phyloP scores from a whole-genome alignment of 2,329 filamentous ascomycete species.

The Verticillium dahliae region DNA sequence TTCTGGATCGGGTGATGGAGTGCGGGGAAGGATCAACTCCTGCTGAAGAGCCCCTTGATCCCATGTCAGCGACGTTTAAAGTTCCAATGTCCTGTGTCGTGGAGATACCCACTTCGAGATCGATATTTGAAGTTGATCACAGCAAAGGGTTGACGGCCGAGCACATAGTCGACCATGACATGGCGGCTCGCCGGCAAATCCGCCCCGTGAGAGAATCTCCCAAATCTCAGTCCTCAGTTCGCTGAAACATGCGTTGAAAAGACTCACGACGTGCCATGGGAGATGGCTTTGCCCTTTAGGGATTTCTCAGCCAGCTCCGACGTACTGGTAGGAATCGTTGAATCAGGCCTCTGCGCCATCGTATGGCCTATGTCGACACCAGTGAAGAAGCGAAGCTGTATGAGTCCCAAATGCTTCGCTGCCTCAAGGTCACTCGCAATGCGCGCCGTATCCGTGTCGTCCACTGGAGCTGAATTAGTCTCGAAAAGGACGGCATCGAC shows the following conservation, averaged over 20 bases:
- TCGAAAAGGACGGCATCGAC: neutral
- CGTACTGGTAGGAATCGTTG: too few relatives aligned
- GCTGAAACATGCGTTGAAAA: neutral
- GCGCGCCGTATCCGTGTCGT: slow-evolving; percentile 3
- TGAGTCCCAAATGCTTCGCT: slow-evolving; percentile 12
- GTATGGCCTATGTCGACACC: neutral
- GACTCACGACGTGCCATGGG: slow-evolving; percentile 14
- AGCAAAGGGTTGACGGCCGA: slow-evolving; percentile 5
- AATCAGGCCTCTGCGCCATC: neutral
- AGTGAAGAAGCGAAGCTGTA: slow-evolving; percentile 12
- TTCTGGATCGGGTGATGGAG: slow-evolving; percentile 9
- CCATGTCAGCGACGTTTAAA: neutral
- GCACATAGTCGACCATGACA: slow-evolving; percentile 1
- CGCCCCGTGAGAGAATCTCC: slow-evolving; percentile 6
- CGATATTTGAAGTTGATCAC: slow-evolving; percentile 18
- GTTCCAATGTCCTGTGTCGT: neutral
- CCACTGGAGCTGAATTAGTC: slow-evolving; percentile 5
- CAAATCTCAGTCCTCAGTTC: neutral
- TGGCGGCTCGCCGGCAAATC: neutral
- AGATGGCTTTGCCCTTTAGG: slow-evolving; percentile 11
- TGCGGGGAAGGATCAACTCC: slow-evolving; percentile 12
- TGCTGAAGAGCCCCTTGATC: slow-evolving; percentile 12
- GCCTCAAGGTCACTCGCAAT: slow-evolving; percentile 3
- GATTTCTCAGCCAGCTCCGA: slow-evolving; percentile 9
- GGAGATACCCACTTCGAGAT: slow-evolving; percentile 10